Percentiles rank a stretch among this genome's conserved stretches.
These are phyloP conservation scores for Croton laevigatus DNA, from an alignment of 441 rosid genomes.

Conservation along the genomic window DNA sequence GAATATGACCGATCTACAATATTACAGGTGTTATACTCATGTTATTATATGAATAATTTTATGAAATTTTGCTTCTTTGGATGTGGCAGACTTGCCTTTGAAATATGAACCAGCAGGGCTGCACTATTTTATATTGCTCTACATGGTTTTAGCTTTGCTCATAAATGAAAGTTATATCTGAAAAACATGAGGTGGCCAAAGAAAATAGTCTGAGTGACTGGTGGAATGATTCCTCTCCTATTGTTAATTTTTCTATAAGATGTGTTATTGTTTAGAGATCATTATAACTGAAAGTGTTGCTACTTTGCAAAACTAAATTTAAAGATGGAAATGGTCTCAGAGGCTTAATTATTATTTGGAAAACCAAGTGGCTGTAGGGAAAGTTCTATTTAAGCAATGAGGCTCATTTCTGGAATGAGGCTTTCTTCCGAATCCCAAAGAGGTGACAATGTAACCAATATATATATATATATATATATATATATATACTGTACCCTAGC, in stretches of 20 bases:
- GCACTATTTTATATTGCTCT: not conserved
- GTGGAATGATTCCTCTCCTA: not conserved
- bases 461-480: not conserved
- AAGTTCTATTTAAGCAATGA: not conserved
- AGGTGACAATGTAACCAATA: not conserved
- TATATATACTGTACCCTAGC: not conserved
- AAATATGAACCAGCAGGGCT: not conserved
- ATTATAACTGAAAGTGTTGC: not conserved
- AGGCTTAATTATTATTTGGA: not conserved
- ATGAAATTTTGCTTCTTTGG: not conserved
- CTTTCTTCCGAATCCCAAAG: not conserved
- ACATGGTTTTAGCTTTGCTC: not conserved
- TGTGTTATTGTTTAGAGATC: not conserved
- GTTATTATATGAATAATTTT: not conserved
- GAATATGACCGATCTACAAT: slow-evolving; percentile 89
- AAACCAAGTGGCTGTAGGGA: not conserved
- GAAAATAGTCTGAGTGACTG: not conserved
- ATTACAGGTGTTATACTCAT: slow-evolving; percentile 58
- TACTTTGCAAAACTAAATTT: not conserved
- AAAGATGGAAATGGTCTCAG: not conserved
- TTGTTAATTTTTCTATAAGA: not conserved
- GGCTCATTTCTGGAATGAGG: not conserved
- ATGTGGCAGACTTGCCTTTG: not conserved
- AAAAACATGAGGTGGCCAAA: not conserved
- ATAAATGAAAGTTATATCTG: not conserved